These are phyloP conservation scores for Tulasnella sp. DNA, from an alignment of 768 basidiomycete species.

Conservation along the genomic window DNA sequence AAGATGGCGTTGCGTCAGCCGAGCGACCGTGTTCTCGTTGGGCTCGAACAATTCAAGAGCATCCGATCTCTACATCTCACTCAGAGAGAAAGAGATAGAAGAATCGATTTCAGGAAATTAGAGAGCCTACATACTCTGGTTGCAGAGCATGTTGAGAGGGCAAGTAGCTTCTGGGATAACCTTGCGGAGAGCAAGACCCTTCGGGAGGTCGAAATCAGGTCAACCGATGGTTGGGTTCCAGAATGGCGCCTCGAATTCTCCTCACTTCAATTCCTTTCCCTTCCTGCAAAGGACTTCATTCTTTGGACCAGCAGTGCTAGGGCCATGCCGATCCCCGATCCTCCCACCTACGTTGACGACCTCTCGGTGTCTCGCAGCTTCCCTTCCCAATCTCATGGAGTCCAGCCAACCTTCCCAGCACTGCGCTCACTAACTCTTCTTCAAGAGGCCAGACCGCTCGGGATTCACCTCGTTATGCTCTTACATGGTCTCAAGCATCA, in stretches of 20 bases:
- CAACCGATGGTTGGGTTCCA: background rate
- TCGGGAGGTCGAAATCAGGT: background rate
- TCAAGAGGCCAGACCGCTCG: background rate
- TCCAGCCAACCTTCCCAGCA: background rate
- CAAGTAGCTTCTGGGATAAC: background rate
- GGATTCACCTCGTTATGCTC: background rate
- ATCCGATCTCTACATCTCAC: background rate
- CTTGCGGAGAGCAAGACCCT: background rate
- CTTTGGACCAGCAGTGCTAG: background rate
- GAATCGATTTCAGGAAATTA: background rate
- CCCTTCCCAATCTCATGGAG: background rate
- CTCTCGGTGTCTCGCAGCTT: background rate
- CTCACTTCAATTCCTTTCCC: background rate
- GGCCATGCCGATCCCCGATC: background rate
- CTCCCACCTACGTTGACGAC: background rate
- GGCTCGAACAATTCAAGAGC: background rate
- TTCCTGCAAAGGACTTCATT: background rate
- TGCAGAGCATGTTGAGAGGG: background rate
- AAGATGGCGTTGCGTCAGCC: background rate
- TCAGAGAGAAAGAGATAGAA: background rate
- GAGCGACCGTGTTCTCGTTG: background rate
- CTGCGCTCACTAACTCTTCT: background rate
- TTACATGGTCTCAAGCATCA: background rate
- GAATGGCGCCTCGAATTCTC: background rate
- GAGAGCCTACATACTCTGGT: background rate